Conservation (phyloP, 2,329 filamentous ascomycete genomes). For the Periconia sp. region DNA sequence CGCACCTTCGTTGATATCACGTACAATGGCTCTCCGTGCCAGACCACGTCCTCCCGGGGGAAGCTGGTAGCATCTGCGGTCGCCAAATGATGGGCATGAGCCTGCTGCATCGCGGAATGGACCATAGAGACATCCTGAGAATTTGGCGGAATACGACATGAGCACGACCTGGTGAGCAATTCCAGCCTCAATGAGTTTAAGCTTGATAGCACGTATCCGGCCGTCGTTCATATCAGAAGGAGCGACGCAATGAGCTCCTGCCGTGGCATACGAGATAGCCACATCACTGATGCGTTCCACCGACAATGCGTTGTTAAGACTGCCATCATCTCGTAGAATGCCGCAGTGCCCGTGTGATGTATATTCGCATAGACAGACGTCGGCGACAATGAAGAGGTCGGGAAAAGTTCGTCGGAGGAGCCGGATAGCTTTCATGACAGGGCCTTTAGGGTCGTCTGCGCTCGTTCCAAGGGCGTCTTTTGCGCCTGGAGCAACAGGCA, state of each 20-base stretch:
- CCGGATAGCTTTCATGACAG: slow-evolving; percentile 84
- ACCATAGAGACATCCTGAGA: slow-evolving; percentile 93
- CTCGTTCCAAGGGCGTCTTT: slow-evolving; percentile 92
- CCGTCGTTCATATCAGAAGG: slow-evolving; percentile 99
- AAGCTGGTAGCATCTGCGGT: slow-evolving; percentile 95
- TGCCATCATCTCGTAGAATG: slow-evolving; percentile 89
- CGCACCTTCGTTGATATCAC: slow-evolving; percentile 90
- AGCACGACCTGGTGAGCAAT: slow-evolving; percentile 88
- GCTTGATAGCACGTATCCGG: slow-evolving; percentile 93
- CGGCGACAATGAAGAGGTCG: slow-evolving; percentile 84
- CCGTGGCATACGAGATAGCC: slow-evolving; percentile 95
- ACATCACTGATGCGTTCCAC: slow-evolving; percentile 95
- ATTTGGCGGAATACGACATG: slow-evolving; percentile 98
- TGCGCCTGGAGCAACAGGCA: slow-evolving; percentile 75
- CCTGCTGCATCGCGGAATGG: slow-evolving; percentile 97
- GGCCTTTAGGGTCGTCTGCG: slow-evolving; percentile 89
- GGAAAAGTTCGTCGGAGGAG: slow-evolving; percentile 84
- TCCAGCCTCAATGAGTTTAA: slow-evolving; percentile 93
- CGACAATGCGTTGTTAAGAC: slow-evolving; percentile 87
- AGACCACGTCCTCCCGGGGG: slow-evolving; percentile 90
- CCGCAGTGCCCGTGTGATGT: slow-evolving; percentile 97
- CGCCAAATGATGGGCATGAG: slow-evolving; percentile 86
- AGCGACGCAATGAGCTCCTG: slow-evolving; percentile 93
- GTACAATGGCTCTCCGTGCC: slow-evolving; percentile 82
- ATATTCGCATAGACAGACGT: slow-evolving; percentile 98